phyloP scores from a whole-genome alignment of 176 grass and related monocot species.

The Cymbopogon citratus region DNA sequence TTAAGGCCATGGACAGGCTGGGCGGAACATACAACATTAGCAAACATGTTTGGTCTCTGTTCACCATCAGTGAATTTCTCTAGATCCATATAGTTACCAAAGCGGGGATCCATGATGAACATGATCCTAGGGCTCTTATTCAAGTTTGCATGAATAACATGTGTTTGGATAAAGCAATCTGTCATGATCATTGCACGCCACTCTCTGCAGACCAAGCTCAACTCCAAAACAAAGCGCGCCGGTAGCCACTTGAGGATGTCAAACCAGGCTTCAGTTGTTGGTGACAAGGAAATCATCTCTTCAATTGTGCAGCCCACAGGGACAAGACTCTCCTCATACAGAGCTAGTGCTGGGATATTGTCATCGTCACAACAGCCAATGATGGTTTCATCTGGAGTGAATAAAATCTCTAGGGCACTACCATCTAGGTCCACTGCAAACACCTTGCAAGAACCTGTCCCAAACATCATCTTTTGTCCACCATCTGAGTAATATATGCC shows the following conservation, averaged over 20 bases:
- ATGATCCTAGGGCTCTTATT: conserved; percentile 15
- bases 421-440: not conserved
- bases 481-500: not conserved
- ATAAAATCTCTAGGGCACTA: not conserved
- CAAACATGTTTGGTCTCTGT: not conserved
- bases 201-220: conserved; percentile 19
- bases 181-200: conserved; percentile 18
- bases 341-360: not conserved
- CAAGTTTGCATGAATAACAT: conserved; percentile 19
- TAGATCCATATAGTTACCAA: not conserved
- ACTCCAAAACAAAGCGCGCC: not conserved
- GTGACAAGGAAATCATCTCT: not conserved
- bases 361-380: not conserved
- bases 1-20: not conserved
- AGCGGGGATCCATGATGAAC: not conserved
- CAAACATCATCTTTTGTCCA: conserved; percentile 15
- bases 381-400: not conserved
- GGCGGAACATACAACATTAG: not conserved
- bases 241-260: conserved; percentile 34
- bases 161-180: conserved; percentile 10
- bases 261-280: conserved; percentile 10
- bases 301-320: conserved; percentile 1
- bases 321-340: conserved; percentile 12
- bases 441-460: conserved; percentile 24
- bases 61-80: not conserved